Evolutionary conservation across 257 asterid species (phyloP).

Genomic region (Nicotiana undulata): DNA sequence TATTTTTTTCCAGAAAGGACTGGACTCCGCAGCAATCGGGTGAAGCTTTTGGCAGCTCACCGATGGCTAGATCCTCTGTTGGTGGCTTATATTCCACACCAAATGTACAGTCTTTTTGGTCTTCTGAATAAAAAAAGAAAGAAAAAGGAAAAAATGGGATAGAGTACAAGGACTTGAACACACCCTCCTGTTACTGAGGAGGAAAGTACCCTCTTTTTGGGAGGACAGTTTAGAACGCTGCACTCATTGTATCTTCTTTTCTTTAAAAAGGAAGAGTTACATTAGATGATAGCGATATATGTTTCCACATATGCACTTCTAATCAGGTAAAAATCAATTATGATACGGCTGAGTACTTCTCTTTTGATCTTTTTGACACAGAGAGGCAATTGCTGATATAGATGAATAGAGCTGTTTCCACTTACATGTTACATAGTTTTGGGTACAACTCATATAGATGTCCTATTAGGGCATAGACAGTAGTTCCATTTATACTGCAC

Average conservation of each 20-base stretch:
- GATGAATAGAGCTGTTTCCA: conserved; percentile 4
- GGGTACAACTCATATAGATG: conserved; percentile 3
- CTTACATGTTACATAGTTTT: neutral
- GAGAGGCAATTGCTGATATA: neutral
- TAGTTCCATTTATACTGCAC: neutral
- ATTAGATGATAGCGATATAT: conserved; percentile 28
- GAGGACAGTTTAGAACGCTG: conserved; percentile 41
- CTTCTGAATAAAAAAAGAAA: conserved; percentile 16
- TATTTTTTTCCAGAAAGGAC: conserved; percentile 54
- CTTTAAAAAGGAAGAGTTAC: conserved; percentile 50
- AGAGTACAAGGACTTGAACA: conserved; percentile 24
- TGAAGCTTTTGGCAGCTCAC: conserved; percentile 47
- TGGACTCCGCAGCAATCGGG: conserved; percentile 41
- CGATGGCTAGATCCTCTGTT: conserved; percentile 45
- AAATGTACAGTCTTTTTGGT: conserved; percentile 85
- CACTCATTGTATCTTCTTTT: conserved; percentile 48
- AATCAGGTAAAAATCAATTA: neutral
- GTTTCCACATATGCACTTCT: conserved; percentile 15
- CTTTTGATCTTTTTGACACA: neutral
- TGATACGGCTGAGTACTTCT: neutral
- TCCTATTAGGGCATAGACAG: neutral
- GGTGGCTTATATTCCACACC: conserved; percentile 75
- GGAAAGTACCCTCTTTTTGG: conserved; percentile 34
- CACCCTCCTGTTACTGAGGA: conserved; percentile 34
- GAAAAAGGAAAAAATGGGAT: conserved; percentile 4